Evolutionary conservation across 1,139 yeast genomes (phyloP).

Genomic region (Debaryomyces nepalensis): DNA sequence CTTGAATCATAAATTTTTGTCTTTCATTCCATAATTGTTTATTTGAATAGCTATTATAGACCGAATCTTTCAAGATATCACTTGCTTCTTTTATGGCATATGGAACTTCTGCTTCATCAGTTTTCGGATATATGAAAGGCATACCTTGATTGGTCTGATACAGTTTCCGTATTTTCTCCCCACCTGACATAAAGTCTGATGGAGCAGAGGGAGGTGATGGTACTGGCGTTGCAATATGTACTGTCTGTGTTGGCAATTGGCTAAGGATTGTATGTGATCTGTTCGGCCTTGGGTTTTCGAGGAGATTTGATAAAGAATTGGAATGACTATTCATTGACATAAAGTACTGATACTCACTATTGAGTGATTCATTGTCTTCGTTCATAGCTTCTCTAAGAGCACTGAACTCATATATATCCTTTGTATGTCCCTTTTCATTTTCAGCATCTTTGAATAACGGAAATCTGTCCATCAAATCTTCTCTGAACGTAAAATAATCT

Average conservation of each 20-base stretch:
- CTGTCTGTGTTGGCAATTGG: constrained; percentile 62
- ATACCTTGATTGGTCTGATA: constrained; percentile 79
- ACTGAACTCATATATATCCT: constrained; percentile 7
- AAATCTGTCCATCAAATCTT: constrained; percentile 73
- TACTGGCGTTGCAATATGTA: constrained; percentile 87
- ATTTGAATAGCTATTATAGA: constrained; percentile 67
- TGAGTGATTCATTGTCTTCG: constrained; percentile 17
- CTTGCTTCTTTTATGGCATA: constrained; percentile 79
- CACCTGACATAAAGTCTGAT: constrained; percentile 55
- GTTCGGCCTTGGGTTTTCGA: constrained; percentile 63
- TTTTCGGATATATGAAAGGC: constrained; percentile 75
- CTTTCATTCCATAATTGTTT: constrained; percentile 76
- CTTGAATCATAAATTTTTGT: constrained; percentile 71
- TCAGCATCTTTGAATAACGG: constrained; percentile 53
- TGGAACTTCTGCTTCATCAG: constrained; percentile 54
- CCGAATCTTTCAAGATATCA: constrained; percentile 59
- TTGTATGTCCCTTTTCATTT: not conserved
- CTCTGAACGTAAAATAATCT: constrained; percentile 78
- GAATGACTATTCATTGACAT: constrained; percentile 52
- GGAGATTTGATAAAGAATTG: constrained; percentile 53
- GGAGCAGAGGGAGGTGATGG: constrained; percentile 84
- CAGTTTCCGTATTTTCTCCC: constrained; percentile 70
- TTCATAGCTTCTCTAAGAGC: constrained; percentile 12
- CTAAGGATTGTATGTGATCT: constrained; percentile 58
- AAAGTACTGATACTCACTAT: constrained; percentile 34